These are phyloP conservation scores for Phyllosticta capitalensis DNA, from an alignment of 2,329 filamentous ascomycete species.

Conservation along the genomic window DNA sequence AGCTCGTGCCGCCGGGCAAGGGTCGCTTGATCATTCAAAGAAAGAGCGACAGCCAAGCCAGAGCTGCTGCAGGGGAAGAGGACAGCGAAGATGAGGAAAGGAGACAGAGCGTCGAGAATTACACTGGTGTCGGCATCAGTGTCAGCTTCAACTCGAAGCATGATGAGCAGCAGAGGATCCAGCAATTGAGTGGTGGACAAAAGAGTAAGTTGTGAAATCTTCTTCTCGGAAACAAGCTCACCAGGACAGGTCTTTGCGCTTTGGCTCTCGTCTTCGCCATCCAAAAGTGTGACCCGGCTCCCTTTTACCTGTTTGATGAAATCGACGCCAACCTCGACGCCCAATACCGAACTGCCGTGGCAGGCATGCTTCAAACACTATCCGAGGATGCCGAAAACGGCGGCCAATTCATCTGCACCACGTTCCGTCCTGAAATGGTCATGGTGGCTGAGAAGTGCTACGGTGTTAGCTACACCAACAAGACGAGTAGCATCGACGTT, in stretches of 20 bases:
- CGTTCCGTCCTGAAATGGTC: slow-evolving; percentile 94
- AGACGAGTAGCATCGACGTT: slow-evolving; percentile 89
- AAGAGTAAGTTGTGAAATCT: slow-evolving; percentile 59
- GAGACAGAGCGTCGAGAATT: slow-evolving; percentile 69
- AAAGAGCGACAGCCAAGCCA: slow-evolving; percentile 60
- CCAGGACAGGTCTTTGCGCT: slow-evolving; percentile 70
- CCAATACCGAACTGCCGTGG: slow-evolving; percentile 94
- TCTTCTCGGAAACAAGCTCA: background rate
- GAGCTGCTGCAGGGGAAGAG: slow-evolving; percentile 55
- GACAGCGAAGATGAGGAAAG: slow-evolving; percentile 33
- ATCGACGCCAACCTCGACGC: slow-evolving; percentile 97
- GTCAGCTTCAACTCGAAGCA: slow-evolving; percentile 98
- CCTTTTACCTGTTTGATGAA: slow-evolving; percentile 98
- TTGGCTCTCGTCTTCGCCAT: slow-evolving; percentile 99
- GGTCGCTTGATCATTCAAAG: slow-evolving; percentile 89
- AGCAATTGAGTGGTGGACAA: slow-evolving; percentile 92
- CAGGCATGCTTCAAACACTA: slow-evolving; percentile 64
- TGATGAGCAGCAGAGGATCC: slow-evolving; percentile 95
- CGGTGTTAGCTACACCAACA: slow-evolving; percentile 82
- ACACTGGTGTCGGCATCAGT: slow-evolving; percentile 89
- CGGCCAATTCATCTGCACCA: slow-evolving; percentile 95
- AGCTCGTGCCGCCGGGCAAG: slow-evolving; percentile 86
- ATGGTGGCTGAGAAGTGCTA: slow-evolving; percentile 96
- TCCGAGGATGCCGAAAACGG: slow-evolving; percentile 30
- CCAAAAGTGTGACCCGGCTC: slow-evolving; percentile 91